Evolutionary conservation across 495 filamentous ascomycete species (phyloP), one percentile per base, ranked within the genome.

Genomic region (Monascus purpureus): DNA sequence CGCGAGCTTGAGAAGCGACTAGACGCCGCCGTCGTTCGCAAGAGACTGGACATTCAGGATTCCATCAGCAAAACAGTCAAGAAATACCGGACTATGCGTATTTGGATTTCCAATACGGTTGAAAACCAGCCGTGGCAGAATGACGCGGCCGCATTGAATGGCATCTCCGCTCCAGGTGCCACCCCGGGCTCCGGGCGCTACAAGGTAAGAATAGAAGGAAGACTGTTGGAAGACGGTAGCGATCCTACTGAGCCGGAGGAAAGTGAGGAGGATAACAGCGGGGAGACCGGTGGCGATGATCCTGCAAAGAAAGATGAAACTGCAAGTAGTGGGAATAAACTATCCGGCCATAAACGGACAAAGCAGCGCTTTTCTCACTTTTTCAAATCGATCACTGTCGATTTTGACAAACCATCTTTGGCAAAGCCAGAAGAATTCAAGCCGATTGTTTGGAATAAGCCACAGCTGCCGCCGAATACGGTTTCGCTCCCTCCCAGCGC

Each of bases 51-150:
- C 52, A 79, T 93, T 31, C 71, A 82, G 33, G 88, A 94, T 45
- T 76, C 79, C 11, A 71, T 88, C 22, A 82, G 73, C 52, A 73
- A 81, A 33, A 78, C 79, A 33, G 63, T 76, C 29, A 87, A 90
- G 71, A 74, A 82, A 30, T 77, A 78, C 53, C 79, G 79, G 47
- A 93, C 81, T 13, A 59, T 99, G 52, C 78, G 85, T 40, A 75
- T 99, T 35, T 96, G 86, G 84, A 79, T 99, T 40, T 84, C 80
- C 47, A 99, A 99, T 51, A 94, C 87, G 1, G 82, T 78, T 14
- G 87, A 96, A 55, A 80, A 82, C 44, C 92, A 96, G 55, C 78
- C 82, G 12, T 95, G 92, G 92, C 92, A 96, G 60, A 67, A 62
- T 11, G 71, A 62, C 11, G 71, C 62, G 37, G 59, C 52, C 17